These are phyloP conservation scores for Kluyveromyces aestuarii DNA, from an alignment of 805 yeast species.

Conservation along the genomic window DNA sequence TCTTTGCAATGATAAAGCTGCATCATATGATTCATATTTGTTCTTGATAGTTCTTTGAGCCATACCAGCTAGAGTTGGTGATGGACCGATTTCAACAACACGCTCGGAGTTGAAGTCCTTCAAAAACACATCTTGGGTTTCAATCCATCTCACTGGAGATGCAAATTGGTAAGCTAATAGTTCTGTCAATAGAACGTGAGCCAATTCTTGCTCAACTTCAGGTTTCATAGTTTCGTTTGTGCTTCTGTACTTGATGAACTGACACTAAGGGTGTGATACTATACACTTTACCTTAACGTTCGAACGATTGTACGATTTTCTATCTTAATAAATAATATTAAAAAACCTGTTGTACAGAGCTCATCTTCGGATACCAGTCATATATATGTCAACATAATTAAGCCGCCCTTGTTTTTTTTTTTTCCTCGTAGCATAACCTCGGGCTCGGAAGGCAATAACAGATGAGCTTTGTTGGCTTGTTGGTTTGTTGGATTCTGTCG, in stretches of 20 bases:
- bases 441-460: background rate
- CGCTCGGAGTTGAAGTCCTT: slow-evolving; percentile 93
- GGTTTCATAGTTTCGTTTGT: slow-evolving; percentile 41
- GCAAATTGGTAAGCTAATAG: slow-evolving; percentile 97
- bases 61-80: slow-evolving; percentile 98
- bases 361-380: background rate
- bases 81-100: slow-evolving; percentile 97
- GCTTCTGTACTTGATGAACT: slow-evolving; percentile 2
- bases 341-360: no score
- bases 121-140: slow-evolving; percentile 95
- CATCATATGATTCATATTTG: slow-evolving; percentile 90
- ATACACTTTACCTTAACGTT: no score
- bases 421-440: no score
- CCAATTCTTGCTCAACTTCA: slow-evolving; percentile 94
- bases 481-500: slow-evolving; percentile 5
- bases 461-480: slow-evolving; percentile 2
- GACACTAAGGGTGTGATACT: background rate
- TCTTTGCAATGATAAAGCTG: slow-evolving; percentile 79
- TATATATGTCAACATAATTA: background rate
- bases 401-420: background rate
- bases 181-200: slow-evolving; percentile 90
- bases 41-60: slow-evolving; percentile 94
- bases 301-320: no score
- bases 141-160: slow-evolving; percentile 99
- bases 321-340: no score